A percentile compares a stretch with the other conserved stretches of the same genome.
Conservation (phyloP, 1,284 basidiomycete species). For the Hypsizygus ulmarius region DNA sequence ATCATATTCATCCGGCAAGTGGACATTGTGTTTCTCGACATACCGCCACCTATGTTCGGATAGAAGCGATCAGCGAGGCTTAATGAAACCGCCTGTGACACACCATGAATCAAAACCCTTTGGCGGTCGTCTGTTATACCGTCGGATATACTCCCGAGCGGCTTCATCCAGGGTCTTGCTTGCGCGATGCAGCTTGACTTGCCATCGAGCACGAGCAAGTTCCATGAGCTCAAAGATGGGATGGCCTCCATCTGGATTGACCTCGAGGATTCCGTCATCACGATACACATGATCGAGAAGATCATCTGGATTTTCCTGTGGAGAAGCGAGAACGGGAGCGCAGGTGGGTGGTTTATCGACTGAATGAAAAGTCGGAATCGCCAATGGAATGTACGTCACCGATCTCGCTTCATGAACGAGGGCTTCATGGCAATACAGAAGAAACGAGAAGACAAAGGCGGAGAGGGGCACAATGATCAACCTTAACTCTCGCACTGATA, state of each 20-base stretch:
- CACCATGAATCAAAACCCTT: slow-evolving; percentile 49
- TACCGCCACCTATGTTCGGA: slow-evolving; percentile 48
- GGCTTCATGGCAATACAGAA: slow-evolving; percentile 13
- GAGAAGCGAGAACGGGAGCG: neutral
- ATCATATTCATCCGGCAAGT: slow-evolving; percentile 53
- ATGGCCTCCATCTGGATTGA: slow-evolving; percentile 40
- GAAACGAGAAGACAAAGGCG: slow-evolving; percentile 12
- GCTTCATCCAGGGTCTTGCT: slow-evolving; percentile 54
- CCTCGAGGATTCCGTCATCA: slow-evolving; percentile 35
- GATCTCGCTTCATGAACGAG: slow-evolving; percentile 2
- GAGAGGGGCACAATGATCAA: slow-evolving; percentile 11
- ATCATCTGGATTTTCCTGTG: neutral
- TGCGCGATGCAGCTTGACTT: slow-evolving; percentile 46
- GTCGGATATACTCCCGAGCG: slow-evolving; percentile 51
- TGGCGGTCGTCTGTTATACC: slow-evolving; percentile 43
- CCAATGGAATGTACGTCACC: neutral
- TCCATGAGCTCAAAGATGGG: slow-evolving; percentile 54
- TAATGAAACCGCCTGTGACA: slow-evolving; percentile 9
- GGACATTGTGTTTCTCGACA: slow-evolving; percentile 46
- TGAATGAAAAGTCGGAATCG: neutral
- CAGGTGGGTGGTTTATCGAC: neutral
- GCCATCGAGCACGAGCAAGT: slow-evolving; percentile 47
- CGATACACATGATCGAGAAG: slow-evolving; percentile 28
- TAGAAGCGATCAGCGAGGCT: neutral
- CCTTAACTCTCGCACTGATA: slow-evolving; percentile 9